A percentile compares a stretch with the other conserved stretches of the same genome.
These are phyloP conservation scores for Chamaecyparis obtusa DNA, from an alignment of 75 land plant genomes.

Conservation along the genomic window DNA sequence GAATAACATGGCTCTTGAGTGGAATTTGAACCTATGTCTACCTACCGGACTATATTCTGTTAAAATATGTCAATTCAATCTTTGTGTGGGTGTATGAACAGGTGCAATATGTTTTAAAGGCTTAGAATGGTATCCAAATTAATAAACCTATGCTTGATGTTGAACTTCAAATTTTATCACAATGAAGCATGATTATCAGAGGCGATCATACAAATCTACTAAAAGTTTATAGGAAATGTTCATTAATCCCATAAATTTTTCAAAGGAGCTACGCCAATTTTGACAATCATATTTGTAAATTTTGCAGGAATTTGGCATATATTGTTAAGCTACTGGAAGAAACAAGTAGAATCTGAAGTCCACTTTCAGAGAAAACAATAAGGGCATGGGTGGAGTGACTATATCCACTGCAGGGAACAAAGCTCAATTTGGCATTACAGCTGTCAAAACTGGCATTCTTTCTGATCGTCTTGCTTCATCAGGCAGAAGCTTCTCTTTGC, in stretches of 20 bases:
- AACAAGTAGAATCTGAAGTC: background rate
- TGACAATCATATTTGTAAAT: background rate
- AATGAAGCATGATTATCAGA: background rate
- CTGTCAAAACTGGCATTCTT: constrained; percentile 3
- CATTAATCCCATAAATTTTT: background rate
- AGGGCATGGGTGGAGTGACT: constrained; percentile 12
- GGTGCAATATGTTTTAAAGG: background rate
- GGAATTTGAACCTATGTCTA: too few species aligned
- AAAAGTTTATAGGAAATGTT: background rate
- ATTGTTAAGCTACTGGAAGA: background rate
- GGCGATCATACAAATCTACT: background rate
- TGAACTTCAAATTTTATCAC: background rate
- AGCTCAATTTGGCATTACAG: constrained; percentile 10
- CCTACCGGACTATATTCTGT: too few species aligned
- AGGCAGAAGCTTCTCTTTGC: background rate
- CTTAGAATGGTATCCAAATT: background rate
- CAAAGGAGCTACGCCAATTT: background rate
- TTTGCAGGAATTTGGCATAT: background rate
- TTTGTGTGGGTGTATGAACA: background rate
- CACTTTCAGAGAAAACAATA: background rate
- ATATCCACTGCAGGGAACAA: constrained; percentile 5
- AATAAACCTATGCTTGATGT: background rate
- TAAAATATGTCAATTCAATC: background rate
- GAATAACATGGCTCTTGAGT: too few species aligned
- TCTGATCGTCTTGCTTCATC: constrained; percentile 9